Evolutionary conservation across 2,329 filamentous ascomycete species (phyloP).

Genomic region (Epicoccum nigrum): DNA sequence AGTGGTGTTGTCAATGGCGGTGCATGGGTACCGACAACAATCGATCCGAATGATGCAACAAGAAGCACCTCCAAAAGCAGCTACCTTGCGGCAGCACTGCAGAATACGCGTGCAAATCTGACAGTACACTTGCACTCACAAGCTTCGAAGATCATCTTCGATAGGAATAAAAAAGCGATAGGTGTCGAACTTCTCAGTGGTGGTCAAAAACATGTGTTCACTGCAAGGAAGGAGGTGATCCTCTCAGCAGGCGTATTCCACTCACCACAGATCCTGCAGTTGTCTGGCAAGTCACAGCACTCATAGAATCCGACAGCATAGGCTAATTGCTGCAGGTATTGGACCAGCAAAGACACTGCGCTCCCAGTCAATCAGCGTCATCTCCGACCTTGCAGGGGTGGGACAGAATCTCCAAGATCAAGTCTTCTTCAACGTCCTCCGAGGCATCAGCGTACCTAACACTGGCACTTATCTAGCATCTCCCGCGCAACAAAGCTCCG

Average conservation of each 20-base stretch:
- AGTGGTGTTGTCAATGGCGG: constrained; percentile 30
- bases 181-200: constrained; percentile 38
- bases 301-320: too few relatives aligned
- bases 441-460: constrained; percentile 24
- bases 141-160: constrained; percentile 26
- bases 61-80: constrained; percentile 30
- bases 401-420: constrained; percentile 37
- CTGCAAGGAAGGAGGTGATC: constrained; percentile 50
- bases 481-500: constrained; percentile 16
- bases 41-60: constrained; percentile 33
- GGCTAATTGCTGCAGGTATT: constrained; percentile 29
- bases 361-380: constrained; percentile 23
- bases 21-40: constrained; percentile 35
- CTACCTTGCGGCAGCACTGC: constrained; percentile 20
- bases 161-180: constrained; percentile 25
- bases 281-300: constrained; percentile 32
- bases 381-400: constrained; percentile 33
- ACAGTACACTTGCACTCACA: constrained; percentile 21
- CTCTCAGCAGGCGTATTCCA: constrained; percentile 51
- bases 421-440: constrained; percentile 28
- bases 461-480: constrained; percentile 28
- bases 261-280: constrained; percentile 48
- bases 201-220: constrained; percentile 17
- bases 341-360: constrained; percentile 30
- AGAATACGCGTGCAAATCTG: constrained; percentile 8